These are phyloP conservation scores for Besnoitia besnoiti DNA, from an alignment of 169 alveolate species.

Conservation along the genomic window DNA sequence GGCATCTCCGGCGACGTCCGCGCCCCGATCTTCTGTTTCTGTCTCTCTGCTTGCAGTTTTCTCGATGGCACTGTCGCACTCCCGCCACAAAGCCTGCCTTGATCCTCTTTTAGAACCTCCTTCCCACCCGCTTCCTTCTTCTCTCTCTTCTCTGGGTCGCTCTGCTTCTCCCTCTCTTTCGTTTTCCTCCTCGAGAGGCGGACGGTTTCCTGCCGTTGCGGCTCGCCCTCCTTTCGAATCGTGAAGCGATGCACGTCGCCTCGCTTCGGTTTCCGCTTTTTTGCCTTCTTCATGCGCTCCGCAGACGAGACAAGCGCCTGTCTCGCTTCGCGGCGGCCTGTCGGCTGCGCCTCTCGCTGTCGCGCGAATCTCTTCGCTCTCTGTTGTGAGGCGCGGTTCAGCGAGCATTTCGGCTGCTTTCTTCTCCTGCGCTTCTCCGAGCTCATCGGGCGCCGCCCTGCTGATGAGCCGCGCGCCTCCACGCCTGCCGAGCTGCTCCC, in stretches of 20 bases:
- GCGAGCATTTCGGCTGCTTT: neutral
- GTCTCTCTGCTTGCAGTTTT: no score
- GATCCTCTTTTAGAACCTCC: no score
- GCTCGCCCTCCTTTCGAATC: neutral
- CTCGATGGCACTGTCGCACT: no score
- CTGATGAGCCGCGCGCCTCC: neutral
- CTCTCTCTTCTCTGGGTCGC: neutral
- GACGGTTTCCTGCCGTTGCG: neutral
- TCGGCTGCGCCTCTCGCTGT: no score
- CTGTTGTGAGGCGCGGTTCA: no score
- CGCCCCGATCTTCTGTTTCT: no score
- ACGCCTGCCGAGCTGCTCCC: neutral
- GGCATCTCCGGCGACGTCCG: no score
- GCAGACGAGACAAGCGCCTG: neutral
- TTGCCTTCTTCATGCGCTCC: neutral
- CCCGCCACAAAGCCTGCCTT: no score
- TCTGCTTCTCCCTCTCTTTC: neutral
- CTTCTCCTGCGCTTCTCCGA: neutral
- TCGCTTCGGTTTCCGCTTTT: no score
- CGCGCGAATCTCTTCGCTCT: no score
- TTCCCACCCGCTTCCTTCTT: neutral
- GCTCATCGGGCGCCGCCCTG: neutral
- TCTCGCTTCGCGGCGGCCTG: no score
- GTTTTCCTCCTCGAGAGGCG: neutral
- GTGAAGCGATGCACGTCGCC: no score